phyloP scores from a whole-genome alignment of 495 filamentous ascomycete species.

The Trypethelium eluteriae region DNA sequence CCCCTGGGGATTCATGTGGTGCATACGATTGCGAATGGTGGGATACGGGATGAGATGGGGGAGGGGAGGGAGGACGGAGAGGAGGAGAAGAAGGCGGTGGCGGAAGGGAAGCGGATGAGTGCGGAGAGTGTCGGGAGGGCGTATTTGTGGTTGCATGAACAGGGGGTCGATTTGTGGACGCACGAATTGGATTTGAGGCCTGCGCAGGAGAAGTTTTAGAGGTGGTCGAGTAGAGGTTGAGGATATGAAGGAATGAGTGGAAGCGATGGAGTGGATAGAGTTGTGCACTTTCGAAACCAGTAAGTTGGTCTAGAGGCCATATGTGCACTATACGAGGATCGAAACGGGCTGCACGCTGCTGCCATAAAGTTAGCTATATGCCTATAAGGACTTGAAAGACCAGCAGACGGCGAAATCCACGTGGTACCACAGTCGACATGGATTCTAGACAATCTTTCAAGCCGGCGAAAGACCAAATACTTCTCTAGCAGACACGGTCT shows the following conservation, averaged over 20 bases:
- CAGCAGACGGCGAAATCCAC: too few species aligned
- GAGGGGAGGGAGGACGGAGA: slow-evolving; percentile 32
- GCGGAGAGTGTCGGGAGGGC: slow-evolving; percentile 43
- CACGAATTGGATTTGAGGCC: slow-evolving; percentile 43
- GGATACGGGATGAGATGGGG: slow-evolving; percentile 39
- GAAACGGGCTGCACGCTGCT: too few species aligned
- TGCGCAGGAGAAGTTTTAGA: slow-evolving; percentile 41
- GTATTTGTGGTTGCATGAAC: slow-evolving; percentile 41
- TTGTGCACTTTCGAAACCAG: too few species aligned
- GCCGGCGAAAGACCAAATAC: too few species aligned
- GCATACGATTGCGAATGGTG: slow-evolving; percentile 43
- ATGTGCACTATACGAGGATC: too few species aligned
- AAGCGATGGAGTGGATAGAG: too few species aligned
- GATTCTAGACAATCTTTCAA: too few species aligned
- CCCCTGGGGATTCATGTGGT: slow-evolving; percentile 38
- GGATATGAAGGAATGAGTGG: neutral
- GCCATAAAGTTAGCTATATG: neutral
- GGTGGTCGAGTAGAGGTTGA: neutral
- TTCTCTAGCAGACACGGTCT: too few species aligned
- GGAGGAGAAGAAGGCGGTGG: slow-evolving; percentile 11
- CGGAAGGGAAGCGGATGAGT: slow-evolving; percentile 38
- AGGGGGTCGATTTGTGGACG: slow-evolving; percentile 38
- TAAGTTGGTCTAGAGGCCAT: too few species aligned
- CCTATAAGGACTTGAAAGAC: neutral
- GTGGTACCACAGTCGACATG: too few species aligned